These are phyloP conservation scores for Colletotrichum ledebouriae DNA, from an alignment of 2,329 filamentous ascomycete genomes.

Conservation along the genomic window DNA sequence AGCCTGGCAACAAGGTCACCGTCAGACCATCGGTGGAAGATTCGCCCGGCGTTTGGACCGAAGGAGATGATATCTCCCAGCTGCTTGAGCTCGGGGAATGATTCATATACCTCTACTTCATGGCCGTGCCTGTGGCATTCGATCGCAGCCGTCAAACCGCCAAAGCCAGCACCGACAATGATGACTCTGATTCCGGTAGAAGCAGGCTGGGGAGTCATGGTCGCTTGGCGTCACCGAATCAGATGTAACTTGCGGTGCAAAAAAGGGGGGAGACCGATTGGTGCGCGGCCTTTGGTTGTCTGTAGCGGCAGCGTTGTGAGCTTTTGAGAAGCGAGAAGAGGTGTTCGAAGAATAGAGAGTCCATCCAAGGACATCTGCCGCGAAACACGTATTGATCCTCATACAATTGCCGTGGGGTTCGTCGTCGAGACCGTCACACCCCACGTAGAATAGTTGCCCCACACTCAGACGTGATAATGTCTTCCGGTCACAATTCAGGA, in stretches of 20 bases:
- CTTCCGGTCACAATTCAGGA: slow-evolving; percentile 48
- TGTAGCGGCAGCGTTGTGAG: not conserved
- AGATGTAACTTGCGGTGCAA: too few species aligned
- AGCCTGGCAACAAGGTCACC: slow-evolving; percentile 55
- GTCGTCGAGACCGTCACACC: slow-evolving; percentile 1
- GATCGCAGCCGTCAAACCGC: slow-evolving; percentile 70
- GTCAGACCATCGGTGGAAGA: slow-evolving; percentile 70
- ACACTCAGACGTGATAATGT: slow-evolving; percentile 30
- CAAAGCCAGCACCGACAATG: not conserved
- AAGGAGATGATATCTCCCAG: slow-evolving; percentile 71
- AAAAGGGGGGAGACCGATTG: too few species aligned
- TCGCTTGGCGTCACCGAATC: not conserved
- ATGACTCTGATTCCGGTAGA: not conserved
- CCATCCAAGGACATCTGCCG: slow-evolving; percentile 45
- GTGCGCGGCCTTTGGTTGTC: too few species aligned
- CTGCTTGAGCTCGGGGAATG: slow-evolving; percentile 68
- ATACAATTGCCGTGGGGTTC: slow-evolving; percentile 15
- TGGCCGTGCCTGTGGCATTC: slow-evolving; percentile 74
- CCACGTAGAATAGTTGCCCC: slow-evolving; percentile 12
- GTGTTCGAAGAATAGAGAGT: slow-evolving; percentile 57
- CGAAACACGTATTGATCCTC: slow-evolving; percentile 11
- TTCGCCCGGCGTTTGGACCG: slow-evolving; percentile 71
- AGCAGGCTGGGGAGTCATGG: not conserved
- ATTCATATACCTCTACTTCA: slow-evolving; percentile 69
- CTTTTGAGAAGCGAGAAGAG: not conserved